These are phyloP conservation scores for Juncus effusus DNA, from an alignment of 176 grass and related monocot species.

Conservation along the genomic window DNA sequence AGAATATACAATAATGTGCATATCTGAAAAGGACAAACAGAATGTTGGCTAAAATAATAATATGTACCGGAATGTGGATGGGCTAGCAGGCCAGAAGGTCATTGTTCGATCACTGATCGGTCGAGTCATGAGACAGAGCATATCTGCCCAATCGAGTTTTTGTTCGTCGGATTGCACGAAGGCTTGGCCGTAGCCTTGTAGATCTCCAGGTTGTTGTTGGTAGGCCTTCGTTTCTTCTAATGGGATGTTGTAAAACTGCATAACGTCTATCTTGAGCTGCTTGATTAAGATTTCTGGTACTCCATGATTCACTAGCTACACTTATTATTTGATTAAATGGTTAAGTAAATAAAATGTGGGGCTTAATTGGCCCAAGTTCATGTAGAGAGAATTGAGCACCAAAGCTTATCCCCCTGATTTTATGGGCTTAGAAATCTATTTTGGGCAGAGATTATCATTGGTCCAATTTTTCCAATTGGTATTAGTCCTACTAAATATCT, in stretches of 20 bases:
- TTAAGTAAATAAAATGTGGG: no score
- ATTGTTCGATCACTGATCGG: slow-evolving; percentile 33
- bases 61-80: slow-evolving; percentile 38
- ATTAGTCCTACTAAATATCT: no score
- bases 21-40: no score
- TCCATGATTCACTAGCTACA: slow-evolving; percentile 44
- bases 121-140: slow-evolving; percentile 28
- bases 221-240: slow-evolving; percentile 36
- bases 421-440: no score
- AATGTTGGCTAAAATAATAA: neutral
- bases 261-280: slow-evolving; percentile 23
- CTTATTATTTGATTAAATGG: neutral
- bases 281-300: slow-evolving; percentile 36
- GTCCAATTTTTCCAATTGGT: no score
- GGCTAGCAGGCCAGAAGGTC: slow-evolving; percentile 39
- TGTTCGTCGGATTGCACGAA: slow-evolving; percentile 40
- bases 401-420: no score
- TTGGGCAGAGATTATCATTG: no score
- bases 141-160: slow-evolving; percentile 58
- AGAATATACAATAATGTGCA: no score
- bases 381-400: no score
- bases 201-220: slow-evolving; percentile 23
- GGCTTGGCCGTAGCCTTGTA: slow-evolving; percentile 52
- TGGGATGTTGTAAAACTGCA: slow-evolving; percentile 38
- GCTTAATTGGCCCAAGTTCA: no score